These are phyloP conservation scores for Ogataea zsoltii DNA, from an alignment of 805 yeast species.

Conservation along the genomic window DNA sequence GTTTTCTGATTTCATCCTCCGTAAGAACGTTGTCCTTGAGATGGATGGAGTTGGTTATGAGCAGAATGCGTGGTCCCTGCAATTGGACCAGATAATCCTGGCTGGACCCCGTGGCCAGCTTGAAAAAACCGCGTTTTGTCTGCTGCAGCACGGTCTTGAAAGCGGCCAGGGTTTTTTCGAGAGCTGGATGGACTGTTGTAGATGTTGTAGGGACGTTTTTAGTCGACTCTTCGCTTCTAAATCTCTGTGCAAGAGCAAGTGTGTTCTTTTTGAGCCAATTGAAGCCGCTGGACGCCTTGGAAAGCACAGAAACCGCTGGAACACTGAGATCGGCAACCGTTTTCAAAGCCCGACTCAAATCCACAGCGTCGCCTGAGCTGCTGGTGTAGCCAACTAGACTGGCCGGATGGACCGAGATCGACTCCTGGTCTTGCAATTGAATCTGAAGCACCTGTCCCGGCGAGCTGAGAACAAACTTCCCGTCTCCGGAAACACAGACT, in stretches of 20 bases:
- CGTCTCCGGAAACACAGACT: conserved; percentile 36
- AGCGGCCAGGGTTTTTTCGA: not conserved
- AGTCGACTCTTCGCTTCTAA: not conserved
- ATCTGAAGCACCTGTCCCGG: conserved; percentile 42
- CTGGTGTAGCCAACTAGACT: conserved; percentile 40
- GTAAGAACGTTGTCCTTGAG: conserved; percentile 26
- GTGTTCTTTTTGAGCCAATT: not conserved
- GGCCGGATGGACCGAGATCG: conserved; percentile 39
- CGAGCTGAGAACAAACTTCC: conserved; percentile 41
- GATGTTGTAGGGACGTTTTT: not conserved
- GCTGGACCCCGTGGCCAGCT: conserved; percentile 21
- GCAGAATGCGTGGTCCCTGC: conserved; percentile 34
- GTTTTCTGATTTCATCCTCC: conserved; percentile 24
- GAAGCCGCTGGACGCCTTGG: conserved; percentile 4
- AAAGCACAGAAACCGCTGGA: conserved; percentile 19
- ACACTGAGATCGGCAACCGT: conserved; percentile 28
- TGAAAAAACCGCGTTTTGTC: conserved; percentile 8
- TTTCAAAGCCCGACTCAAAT: conserved; percentile 13
- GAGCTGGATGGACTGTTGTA: not conserved
- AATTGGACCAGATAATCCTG: conserved; percentile 29
- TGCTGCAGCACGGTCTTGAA: not conserved
- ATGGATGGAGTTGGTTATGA: conserved; percentile 30
- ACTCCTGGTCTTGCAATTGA: conserved; percentile 37
- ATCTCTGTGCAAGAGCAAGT: not conserved
- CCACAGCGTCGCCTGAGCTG: conserved; percentile 1